Percentiles rank a stretch among this genome's conserved stretches.
phyloP scores from a whole-genome alignment of 2,329 filamentous ascomycete species.

The Colletotrichum sansevieriae region DNA sequence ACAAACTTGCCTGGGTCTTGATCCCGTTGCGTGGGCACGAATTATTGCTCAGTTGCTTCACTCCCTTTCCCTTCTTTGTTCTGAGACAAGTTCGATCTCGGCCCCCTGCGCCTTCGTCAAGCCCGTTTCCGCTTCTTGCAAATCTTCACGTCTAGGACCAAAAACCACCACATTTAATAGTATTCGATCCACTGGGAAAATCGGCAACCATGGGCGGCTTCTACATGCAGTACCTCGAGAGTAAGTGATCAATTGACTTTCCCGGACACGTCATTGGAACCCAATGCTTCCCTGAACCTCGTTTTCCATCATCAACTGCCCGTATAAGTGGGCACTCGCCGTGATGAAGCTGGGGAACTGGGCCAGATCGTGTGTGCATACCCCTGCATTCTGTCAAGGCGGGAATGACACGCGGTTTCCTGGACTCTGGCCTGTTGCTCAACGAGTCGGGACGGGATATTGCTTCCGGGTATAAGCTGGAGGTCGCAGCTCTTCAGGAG shows the following conservation, averaged over 20 bases:
- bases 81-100: slow-evolving; percentile 33
- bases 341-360: slow-evolving; percentile 29
- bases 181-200: slow-evolving; percentile 45
- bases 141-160: slow-evolving; percentile 27
- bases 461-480: slow-evolving; percentile 18
- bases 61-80: slow-evolving; percentile 28
- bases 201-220: slow-evolving; percentile 70
- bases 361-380: slow-evolving; percentile 44
- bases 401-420: slow-evolving; percentile 43
- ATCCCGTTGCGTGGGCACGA: slow-evolving; percentile 49
- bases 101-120: slow-evolving; percentile 23
- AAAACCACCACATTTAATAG: slow-evolving; percentile 6
- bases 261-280: slow-evolving; percentile 29
- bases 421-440: slow-evolving; percentile 27
- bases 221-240: slow-evolving; percentile 80
- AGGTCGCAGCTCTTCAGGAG: slow-evolving; percentile 25
- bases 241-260: slow-evolving; percentile 66
- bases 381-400: slow-evolving; percentile 50
- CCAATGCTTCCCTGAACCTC: slow-evolving; percentile 40
- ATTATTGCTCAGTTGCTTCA: slow-evolving; percentile 42
- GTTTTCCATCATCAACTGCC: slow-evolving; percentile 22
- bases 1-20: slow-evolving; percentile 49
- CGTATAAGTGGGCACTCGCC: slow-evolving; percentile 38
- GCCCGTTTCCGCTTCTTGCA: slow-evolving; percentile 13
- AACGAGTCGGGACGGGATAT: slow-evolving; percentile 18